phyloP scores from a whole-genome alignment of 2,329 filamentous ascomycete species.

The Fusarium pilosicola region DNA sequence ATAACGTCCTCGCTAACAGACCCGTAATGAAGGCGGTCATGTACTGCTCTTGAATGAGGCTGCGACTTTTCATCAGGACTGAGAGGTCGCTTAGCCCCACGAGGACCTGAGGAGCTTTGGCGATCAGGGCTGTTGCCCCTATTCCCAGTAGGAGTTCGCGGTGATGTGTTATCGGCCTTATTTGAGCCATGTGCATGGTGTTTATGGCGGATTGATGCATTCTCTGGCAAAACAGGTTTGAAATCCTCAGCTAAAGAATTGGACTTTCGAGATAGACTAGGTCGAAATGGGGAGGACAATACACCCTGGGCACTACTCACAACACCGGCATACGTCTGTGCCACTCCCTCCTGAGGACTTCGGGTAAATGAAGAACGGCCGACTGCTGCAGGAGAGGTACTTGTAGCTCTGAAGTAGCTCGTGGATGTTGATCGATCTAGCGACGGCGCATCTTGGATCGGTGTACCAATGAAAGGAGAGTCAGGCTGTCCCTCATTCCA shows the following conservation, averaged over 20 bases:
- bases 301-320: conserved; percentile 10
- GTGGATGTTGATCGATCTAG: conserved; percentile 24
- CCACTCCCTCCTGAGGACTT: conserved; percentile 19
- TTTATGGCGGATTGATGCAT: neutral
- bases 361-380: conserved; percentile 12
- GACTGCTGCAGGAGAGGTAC: conserved; percentile 17
- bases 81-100: conserved; percentile 51
- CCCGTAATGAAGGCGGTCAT: conserved; percentile 33
- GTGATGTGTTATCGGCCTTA: conserved; percentile 33
- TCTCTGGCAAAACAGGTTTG: conserved; percentile 2
- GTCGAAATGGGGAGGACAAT: conserved; percentile 16
- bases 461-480: conserved; percentile 57
- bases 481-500: conserved; percentile 73
- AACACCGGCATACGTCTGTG: conserved; percentile 31
- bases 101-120: conserved; percentile 34
- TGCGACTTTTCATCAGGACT: conserved; percentile 28
- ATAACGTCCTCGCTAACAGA: conserved; percentile 68
- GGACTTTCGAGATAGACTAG: conserved; percentile 12
- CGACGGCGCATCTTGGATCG: conserved; percentile 33
- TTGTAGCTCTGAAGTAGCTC: conserved; percentile 32
- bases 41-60: conserved; percentile 18
- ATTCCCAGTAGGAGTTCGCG: neutral
- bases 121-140: conserved; percentile 1
- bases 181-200: conserved; percentile 5
- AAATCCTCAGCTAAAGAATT: conserved; percentile 5